Percentiles rank a stretch among this genome's conserved stretches.
phyloP scores from a whole-genome alignment of 106 monocot genomes.

The Dendrobium huoshanense region DNA sequence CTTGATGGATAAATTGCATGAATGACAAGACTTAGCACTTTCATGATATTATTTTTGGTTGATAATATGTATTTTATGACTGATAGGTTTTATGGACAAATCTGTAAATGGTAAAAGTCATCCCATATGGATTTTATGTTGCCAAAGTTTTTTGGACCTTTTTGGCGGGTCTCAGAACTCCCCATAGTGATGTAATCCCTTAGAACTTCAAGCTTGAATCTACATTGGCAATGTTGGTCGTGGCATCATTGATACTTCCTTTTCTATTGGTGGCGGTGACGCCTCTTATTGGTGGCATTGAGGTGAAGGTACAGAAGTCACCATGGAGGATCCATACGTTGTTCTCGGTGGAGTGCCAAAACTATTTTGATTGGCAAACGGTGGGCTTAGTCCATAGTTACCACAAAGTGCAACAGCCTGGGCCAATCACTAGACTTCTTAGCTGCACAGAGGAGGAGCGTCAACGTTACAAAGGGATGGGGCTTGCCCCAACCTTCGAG shows the following conservation, averaged over 20 bases:
- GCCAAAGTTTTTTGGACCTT: background rate
- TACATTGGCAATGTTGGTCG: background rate
- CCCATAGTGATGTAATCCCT: background rate
- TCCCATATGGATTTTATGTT: background rate
- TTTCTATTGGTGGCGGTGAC: background rate
- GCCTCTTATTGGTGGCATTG: background rate
- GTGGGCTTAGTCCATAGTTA: slow-evolving; percentile 87
- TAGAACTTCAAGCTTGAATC: background rate
- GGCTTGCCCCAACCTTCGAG: slow-evolving; percentile 76
- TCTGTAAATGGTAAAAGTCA: background rate
- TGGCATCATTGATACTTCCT: background rate
- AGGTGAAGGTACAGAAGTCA: slow-evolving; percentile 17
- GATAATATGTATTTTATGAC: background rate
- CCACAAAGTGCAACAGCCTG: slow-evolving; percentile 78
- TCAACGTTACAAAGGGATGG: slow-evolving; percentile 59
- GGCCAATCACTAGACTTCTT: slow-evolving; percentile 84
- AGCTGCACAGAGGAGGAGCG: slow-evolving; percentile 81
- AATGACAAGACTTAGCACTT: background rate
- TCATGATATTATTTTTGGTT: background rate
- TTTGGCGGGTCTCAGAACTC: background rate
- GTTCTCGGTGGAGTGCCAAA: slow-evolving; percentile 93
- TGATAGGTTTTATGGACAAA: background rate
- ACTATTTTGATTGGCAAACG: slow-evolving; percentile 99
- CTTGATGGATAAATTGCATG: background rate
- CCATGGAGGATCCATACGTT: slow-evolving; percentile 87